Percentiles rank a stretch among this genome's conserved stretches.
phyloP scores from a whole-genome alignment of 768 basidiomycete species.

The Asterophora parasitica region DNA sequence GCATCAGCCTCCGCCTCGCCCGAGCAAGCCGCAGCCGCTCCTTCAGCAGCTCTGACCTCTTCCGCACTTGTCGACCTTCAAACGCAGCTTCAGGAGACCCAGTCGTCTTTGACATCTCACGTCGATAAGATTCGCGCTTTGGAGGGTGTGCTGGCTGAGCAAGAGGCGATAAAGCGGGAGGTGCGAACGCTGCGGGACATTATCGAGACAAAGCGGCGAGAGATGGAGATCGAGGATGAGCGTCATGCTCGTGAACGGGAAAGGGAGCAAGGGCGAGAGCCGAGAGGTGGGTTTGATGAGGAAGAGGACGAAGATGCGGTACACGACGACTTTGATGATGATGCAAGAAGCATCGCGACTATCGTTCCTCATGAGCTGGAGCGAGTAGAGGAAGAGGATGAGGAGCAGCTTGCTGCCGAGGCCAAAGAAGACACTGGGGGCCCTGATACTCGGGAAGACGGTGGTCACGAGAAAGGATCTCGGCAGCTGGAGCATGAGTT shows the following conservation, averaged over 20 bases:
- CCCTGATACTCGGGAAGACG: slow-evolving; percentile 15
- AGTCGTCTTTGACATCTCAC: slow-evolving; percentile 68
- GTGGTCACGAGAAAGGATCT: slow-evolving; percentile 13
- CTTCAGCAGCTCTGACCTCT: slow-evolving; percentile 22
- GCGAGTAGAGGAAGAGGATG: slow-evolving; percentile 71
- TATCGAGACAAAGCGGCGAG: slow-evolving; percentile 61
- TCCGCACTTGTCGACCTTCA: slow-evolving; percentile 60
- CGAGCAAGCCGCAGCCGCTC: slow-evolving; percentile 15
- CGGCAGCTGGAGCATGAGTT: slow-evolving; percentile 15
- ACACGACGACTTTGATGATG: slow-evolving; percentile 65
- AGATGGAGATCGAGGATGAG: slow-evolving; percentile 24
- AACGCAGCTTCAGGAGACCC: slow-evolving; percentile 79
- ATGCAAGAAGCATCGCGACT: slow-evolving; percentile 68
- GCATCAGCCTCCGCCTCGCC: slow-evolving; percentile 14
- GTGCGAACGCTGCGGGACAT: slow-evolving; percentile 66
- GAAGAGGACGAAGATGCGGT: slow-evolving; percentile 29
- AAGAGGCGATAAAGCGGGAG: slow-evolving; percentile 79
- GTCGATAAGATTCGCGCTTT: slow-evolving; percentile 79
- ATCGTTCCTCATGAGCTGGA: slow-evolving; percentile 66
- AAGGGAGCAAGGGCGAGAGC: slow-evolving; percentile 17
- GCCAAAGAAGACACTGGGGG: slow-evolving; percentile 17
- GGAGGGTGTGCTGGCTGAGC: slow-evolving; percentile 77
- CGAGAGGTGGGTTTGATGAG: slow-evolving; percentile 27
- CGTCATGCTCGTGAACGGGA: slow-evolving; percentile 6
- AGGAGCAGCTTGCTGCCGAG: slow-evolving; percentile 41